Conservation (phyloP, 441 rosid genomes). For the Erodium trifolium region DNA sequence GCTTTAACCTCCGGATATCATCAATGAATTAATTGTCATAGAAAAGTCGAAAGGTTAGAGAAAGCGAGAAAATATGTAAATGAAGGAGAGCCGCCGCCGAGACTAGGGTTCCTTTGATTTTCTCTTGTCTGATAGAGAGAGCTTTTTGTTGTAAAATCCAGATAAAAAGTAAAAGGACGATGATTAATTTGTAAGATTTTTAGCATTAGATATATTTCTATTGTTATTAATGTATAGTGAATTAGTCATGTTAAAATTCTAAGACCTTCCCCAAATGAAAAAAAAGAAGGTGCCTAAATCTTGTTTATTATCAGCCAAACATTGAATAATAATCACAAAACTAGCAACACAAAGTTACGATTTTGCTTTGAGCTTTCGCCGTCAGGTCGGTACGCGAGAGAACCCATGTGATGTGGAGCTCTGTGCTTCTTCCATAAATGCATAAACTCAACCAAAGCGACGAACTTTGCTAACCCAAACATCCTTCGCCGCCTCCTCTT, state of each 20-base stretch:
- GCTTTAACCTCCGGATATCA: too few relatives aligned
- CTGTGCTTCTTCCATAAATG: constrained; percentile 1
- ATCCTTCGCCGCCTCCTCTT: neutral
- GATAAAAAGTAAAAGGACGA: too few relatives aligned
- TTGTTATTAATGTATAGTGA: too few relatives aligned
- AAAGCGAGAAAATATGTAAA: too few relatives aligned
- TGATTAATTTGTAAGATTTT: too few relatives aligned
- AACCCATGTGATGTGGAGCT: neutral
- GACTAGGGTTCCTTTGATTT: too few relatives aligned
- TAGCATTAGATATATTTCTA: too few relatives aligned
- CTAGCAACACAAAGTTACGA: neutral
- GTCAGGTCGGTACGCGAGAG: neutral
- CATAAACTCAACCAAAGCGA: neutral
- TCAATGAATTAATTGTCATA: too few relatives aligned
- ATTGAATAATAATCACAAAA: neutral
- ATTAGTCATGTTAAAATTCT: neutral
- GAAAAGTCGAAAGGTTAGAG: too few relatives aligned
- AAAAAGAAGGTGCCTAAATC: neutral
- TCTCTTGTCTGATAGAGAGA: too few relatives aligned
- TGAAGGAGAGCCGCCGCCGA: too few relatives aligned
- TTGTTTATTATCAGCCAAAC: neutral
- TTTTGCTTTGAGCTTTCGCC: neutral
- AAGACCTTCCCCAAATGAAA: neutral
- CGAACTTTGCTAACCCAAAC: neutral
- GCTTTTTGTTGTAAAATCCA: too few relatives aligned